Conservation (phyloP, 805 yeast species). For the Pichia deserticola region DNA sequence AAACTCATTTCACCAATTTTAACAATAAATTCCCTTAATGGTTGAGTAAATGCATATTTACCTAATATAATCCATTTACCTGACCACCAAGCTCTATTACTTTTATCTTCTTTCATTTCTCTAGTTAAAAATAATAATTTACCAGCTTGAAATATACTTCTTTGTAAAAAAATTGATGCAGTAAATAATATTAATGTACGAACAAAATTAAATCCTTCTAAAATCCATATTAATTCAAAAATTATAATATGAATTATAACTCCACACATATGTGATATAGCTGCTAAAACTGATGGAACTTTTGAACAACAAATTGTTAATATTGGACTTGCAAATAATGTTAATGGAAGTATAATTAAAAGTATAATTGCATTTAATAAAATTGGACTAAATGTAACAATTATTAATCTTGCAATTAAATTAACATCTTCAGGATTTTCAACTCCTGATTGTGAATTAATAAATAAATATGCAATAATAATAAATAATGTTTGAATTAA, state of each 20-base stretch:
- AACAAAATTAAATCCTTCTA: slow-evolving; percentile 37
- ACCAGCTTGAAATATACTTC: slow-evolving; percentile 28
- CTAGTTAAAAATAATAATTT: slow-evolving; percentile 31
- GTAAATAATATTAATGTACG: slow-evolving; percentile 34
- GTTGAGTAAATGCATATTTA: slow-evolving; percentile 33
- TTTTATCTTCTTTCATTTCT: slow-evolving; percentile 34
- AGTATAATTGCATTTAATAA: slow-evolving; percentile 31
- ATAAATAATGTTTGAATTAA: slow-evolving; percentile 60
- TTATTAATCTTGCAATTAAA: slow-evolving; percentile 53
- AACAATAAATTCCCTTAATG: slow-evolving; percentile 38
- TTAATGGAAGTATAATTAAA: slow-evolving; percentile 27
- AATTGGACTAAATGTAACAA: slow-evolving; percentile 47
- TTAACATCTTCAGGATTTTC: slow-evolving; percentile 39
- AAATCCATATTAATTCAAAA: slow-evolving; percentile 31
- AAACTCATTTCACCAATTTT: slow-evolving; percentile 38
- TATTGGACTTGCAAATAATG: slow-evolving; percentile 33
- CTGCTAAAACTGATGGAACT: slow-evolving; percentile 34
- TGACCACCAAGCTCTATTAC: slow-evolving; percentile 48
- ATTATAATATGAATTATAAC: slow-evolving; percentile 28
- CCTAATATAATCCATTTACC: slow-evolving; percentile 40
- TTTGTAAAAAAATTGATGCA: slow-evolving; percentile 32
- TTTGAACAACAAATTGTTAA: slow-evolving; percentile 27
- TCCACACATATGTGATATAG: slow-evolving; percentile 31
- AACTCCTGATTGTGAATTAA: slow-evolving; percentile 86
- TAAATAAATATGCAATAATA: slow-evolving; percentile 67